Evolutionary conservation across 1,284 basidiomycete species (phyloP).

Genomic region (Phellinidium pouzarii): DNA sequence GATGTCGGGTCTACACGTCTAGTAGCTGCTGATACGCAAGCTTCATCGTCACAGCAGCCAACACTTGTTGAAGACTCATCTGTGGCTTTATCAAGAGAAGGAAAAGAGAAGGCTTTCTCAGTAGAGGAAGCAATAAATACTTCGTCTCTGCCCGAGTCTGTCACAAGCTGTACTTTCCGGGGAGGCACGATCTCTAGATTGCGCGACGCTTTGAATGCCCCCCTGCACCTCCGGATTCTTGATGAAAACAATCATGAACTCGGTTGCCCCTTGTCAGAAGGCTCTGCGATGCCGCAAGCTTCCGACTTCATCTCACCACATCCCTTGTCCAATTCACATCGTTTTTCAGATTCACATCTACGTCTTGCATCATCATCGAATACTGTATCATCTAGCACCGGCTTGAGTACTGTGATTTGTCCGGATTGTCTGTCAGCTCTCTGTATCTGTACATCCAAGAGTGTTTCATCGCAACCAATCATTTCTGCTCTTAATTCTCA

Average conservation of each 20-base stretch:
- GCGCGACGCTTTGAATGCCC: neutral
- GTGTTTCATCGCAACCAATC: no score
- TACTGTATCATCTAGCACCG: neutral
- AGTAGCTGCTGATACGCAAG: neutral
- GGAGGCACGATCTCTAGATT: neutral
- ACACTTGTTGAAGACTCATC: neutral
- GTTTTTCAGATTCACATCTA: neutral
- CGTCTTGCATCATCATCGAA: neutral
- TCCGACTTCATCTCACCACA: neutral
- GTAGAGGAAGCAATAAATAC: neutral
- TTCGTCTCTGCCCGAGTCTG: neutral
- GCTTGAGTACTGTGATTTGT: neutral
- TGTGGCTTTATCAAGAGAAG: neutral
- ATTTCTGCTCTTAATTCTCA: no score
- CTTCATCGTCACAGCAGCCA: neutral
- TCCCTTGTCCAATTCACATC: neutral
- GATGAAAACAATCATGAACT: neutral
- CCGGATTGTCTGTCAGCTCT: neutral
- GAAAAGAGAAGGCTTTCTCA: conserved; percentile 8
- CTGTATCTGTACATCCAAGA: neutral
- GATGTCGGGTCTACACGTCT: neutral
- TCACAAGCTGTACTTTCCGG: neutral
- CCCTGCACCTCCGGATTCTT: neutral
- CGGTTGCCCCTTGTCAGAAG: no score
- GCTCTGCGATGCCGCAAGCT: no score